phyloP scores from a whole-genome alignment of 495 filamentous ascomycete genomes.

The Usnea hakonensis region DNA sequence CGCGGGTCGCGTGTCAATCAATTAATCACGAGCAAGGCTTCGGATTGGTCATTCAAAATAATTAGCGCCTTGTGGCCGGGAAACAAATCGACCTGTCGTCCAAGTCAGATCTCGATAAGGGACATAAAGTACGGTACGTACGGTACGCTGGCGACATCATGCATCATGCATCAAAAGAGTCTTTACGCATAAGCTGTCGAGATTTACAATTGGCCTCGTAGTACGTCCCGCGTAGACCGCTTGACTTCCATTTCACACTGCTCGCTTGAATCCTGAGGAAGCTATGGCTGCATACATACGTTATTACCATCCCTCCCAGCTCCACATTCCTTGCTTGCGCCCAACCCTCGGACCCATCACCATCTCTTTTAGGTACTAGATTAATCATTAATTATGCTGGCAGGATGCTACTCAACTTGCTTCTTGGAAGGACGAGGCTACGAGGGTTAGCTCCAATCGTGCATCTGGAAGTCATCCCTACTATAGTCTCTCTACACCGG shows the following conservation, averaged over 20 bases:
- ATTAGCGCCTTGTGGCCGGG: not conserved
- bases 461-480: not conserved
- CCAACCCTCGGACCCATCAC: not conserved
- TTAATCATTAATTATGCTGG: not conserved
- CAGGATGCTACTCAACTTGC: not conserved
- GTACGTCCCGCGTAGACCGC: too few species aligned
- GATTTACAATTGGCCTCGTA: not conserved
- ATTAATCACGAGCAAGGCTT: not conserved
- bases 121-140: too few species aligned
- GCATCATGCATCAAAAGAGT: too few species aligned
- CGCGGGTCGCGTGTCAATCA: conserved; percentile 2
- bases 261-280: not conserved
- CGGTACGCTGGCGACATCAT: not conserved
- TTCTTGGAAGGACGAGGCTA: not conserved
- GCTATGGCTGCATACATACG: not conserved
- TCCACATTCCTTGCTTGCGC: not conserved
- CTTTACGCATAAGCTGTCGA: not conserved
- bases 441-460: not conserved
- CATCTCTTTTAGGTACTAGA: not conserved
- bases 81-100: not conserved
- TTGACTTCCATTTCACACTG: not conserved
- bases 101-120: not conserved
- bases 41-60: not conserved
- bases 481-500: too few species aligned
- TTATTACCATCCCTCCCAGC: too few species aligned